Evolutionary conservation across 768 basidiomycete species (phyloP).

Genomic region (Leccinum variicolor): DNA sequence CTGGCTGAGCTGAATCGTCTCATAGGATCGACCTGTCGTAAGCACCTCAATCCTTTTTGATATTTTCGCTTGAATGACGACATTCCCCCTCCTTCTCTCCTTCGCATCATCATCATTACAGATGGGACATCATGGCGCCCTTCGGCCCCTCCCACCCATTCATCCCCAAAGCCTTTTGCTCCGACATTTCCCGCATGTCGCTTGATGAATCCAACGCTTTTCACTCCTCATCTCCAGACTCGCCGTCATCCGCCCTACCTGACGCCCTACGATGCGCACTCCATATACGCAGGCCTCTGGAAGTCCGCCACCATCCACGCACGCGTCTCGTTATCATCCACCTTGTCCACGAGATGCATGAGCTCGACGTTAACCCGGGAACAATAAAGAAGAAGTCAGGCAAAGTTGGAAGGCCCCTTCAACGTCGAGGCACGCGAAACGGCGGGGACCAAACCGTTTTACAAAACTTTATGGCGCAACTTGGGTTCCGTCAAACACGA

Average conservation of each 20-base stretch:
- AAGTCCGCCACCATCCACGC: neutral
- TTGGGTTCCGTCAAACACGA: neutral
- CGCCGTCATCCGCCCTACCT: neutral
- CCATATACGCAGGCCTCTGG: neutral
- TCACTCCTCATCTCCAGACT: neutral
- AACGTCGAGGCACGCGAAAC: neutral
- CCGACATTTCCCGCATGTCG: neutral
- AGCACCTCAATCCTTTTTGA: neutral
- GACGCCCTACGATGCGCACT: neutral
- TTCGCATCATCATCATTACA: neutral
- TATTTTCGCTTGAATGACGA: neutral
- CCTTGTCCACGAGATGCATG: slow-evolving; percentile 62
- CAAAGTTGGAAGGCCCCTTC: neutral
- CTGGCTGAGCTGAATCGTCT: neutral
- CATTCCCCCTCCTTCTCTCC: neutral
- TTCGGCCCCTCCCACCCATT: too few species aligned
- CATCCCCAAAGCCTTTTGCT: neutral
- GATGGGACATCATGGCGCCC: neutral
- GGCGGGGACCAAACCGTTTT: neutral
- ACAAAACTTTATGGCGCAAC: neutral
- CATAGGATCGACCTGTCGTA: neutral
- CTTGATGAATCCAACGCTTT: neutral
- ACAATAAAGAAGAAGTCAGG: neutral
- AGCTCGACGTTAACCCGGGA: neutral
- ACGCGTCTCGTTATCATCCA: slow-evolving; percentile 54